Evolutionary conservation across 1,284 basidiomycete genomes (phyloP).

Genomic region (Amylostereum chailletii): DNA sequence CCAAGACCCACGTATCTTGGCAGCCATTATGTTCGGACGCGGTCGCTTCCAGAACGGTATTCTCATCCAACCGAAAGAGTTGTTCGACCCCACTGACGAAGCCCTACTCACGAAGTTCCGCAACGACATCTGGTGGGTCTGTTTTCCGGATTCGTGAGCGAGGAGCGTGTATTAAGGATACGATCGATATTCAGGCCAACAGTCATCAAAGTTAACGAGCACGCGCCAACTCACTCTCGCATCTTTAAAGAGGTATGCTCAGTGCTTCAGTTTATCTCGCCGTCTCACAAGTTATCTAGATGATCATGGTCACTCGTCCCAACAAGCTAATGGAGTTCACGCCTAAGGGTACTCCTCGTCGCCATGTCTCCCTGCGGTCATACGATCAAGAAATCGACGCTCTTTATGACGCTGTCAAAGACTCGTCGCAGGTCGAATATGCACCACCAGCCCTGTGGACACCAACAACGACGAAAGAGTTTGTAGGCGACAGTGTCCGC

Average conservation of each 20-base stretch:
- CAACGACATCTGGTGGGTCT: constrained; percentile 16
- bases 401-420: constrained; percentile 16
- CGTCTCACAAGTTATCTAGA: constrained; percentile 12
- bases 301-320: constrained; percentile 21
- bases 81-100: constrained; percentile 7
- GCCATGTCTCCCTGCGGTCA: constrained; percentile 15
- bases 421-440: constrained; percentile 15
- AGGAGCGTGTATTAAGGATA: too few species aligned
- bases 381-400: constrained; percentile 23
- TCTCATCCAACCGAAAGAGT: constrained; percentile 10
- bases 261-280: not conserved
- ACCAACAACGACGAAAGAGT: constrained; percentile 11
- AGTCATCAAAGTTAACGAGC: constrained; percentile 23
- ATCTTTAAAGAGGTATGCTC: constrained; percentile 9
- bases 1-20: constrained; percentile 7
- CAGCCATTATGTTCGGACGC: constrained; percentile 13
- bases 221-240: constrained; percentile 23
- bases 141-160: not conserved
- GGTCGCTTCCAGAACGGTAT: constrained; percentile 13
- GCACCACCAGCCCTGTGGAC: constrained; percentile 21
- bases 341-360: constrained; percentile 20
- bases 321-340: constrained; percentile 23
- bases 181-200: constrained; percentile 17
- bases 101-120: constrained; percentile 9
- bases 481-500: constrained; percentile 21